These are phyloP conservation scores for Aechmea fasciata DNA, from an alignment of 176 grass and related monocot species.

Conservation along the genomic window DNA sequence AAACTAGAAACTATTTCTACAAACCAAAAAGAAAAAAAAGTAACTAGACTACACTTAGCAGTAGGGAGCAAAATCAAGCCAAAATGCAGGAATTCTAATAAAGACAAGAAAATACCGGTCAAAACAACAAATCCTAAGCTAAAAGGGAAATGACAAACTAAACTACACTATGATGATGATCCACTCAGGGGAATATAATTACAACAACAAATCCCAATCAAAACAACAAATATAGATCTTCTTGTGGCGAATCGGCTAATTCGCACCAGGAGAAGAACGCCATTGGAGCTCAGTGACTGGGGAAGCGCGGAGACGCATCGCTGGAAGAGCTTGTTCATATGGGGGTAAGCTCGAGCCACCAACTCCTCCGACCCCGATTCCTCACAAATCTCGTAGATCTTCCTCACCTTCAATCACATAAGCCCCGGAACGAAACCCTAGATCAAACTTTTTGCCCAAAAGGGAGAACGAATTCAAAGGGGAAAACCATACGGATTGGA, in stretches of 20 bases:
- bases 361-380: conserved; percentile 59
- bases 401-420: conserved; percentile 41
- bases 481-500: conserved; percentile 57
- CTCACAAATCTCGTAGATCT: conserved; percentile 64
- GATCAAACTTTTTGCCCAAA: background rate
- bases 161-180: no score
- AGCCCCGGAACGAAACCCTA: background rate
- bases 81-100: no score
- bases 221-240: background rate
- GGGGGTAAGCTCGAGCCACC: conserved; percentile 68
- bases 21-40: no score
- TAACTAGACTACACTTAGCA: no score
- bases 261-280: conserved; percentile 60
- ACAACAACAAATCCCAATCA: background rate
- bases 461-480: background rate
- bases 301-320: conserved; percentile 52
- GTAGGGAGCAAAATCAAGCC: no score
- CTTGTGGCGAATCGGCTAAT: background rate
- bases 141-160: no score
- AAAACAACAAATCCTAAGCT: no score
- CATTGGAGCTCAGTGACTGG: conserved; percentile 65
- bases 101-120: no score
- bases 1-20: no score
- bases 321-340: conserved; percentile 91
- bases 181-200: no score